Evolutionary conservation across 106 monocot species (phyloP), one percentile per base, ranked within the genome.

Genomic region (Hemerocallis citrina): DNA sequence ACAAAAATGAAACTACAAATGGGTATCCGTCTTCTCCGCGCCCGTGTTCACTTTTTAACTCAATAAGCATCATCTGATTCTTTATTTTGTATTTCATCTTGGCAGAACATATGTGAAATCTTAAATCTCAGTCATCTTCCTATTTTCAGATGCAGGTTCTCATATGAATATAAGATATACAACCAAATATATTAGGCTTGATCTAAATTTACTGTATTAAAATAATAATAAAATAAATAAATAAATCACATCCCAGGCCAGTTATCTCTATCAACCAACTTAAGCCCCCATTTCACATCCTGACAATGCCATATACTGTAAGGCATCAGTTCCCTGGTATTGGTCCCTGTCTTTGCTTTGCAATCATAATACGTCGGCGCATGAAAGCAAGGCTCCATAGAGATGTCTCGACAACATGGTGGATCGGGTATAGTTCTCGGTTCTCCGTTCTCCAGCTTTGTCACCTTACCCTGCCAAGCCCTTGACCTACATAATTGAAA

Each of bases 401-500:
- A 79, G 60, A 69, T 60, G 50, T 9, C 59, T 39, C 50, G 32
- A 27, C 31, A n/a, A n/a, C n/a, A n/a, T n/a, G n/a, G n/a, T n/a
- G 69, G 72, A 16, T 76, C 64, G 6, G 75, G 75, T 34, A 50
- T 50, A 1, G 46, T 68, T n/a, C n/a, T n/a, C n/a, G n/a, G n/a
- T n/a, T n/a, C n/a, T 24, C 59, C 33, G 52, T 73, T 80, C 32
- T 67, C 63, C 1, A 77, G 77, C 36, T 41, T 69, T n/a, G 59
- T 48, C 21, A 80, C 66, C 62, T 74, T 41, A 76, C n/a, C 21
- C 74, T 78, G 2, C 79, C 77, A 6, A 85, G 74, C n/a, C 80
- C 80, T 34, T 80, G 79, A 11, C 70, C 85, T 14, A 77, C 76
- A 27, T 85, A 85, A 3, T 80, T 80, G 14, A 85, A 85, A 6